These are phyloP conservation scores for Cystoderma amianthinum DNA, from an alignment of 768 basidiomycete species.

Conservation along the genomic window DNA sequence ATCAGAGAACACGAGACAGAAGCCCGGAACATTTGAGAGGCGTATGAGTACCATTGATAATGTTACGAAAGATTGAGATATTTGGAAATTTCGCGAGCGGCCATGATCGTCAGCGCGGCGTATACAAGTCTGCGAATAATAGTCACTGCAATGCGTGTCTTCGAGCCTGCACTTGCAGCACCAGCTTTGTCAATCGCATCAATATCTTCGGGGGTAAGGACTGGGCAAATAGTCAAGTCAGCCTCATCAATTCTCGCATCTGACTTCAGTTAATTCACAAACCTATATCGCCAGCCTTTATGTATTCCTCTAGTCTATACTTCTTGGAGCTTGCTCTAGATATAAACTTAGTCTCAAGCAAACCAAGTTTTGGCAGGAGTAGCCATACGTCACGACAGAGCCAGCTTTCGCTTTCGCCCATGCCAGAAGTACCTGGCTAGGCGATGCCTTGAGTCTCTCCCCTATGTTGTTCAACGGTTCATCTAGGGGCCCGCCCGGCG, in stretches of 20 bases:
- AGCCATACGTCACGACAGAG: conserved; percentile 51
- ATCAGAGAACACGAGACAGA: too few relatives aligned
- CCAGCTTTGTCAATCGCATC: conserved; percentile 53
- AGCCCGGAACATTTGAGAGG: too few relatives aligned
- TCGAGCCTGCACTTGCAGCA: conserved; percentile 32
- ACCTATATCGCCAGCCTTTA: conserved; percentile 62
- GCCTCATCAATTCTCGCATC: neutral
- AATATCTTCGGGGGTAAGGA: conserved; percentile 43
- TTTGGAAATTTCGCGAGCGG: too few relatives aligned
- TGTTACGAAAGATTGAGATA: too few relatives aligned
- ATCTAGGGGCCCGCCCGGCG: conserved; percentile 60
- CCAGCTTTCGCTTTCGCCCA: conserved; percentile 69
- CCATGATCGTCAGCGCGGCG: too few relatives aligned
- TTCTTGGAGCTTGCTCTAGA: conserved; percentile 60
- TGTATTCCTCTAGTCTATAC: conserved; percentile 58
- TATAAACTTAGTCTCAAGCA: neutral
- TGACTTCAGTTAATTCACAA: conserved; percentile 7
- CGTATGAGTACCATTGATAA: too few relatives aligned
- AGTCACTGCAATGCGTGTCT: too few relatives aligned
- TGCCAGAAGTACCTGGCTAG: conserved; percentile 65
- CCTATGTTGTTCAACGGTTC: conserved; percentile 50
- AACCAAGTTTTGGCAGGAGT: neutral
- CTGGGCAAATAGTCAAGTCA: conserved; percentile 22
- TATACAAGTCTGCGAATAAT: too few relatives aligned
- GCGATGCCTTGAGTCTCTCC: conserved; percentile 36